Conservation (phyloP, 2,329 filamentous ascomycete genomes). For the Leptographium wingfieldii region DNA sequence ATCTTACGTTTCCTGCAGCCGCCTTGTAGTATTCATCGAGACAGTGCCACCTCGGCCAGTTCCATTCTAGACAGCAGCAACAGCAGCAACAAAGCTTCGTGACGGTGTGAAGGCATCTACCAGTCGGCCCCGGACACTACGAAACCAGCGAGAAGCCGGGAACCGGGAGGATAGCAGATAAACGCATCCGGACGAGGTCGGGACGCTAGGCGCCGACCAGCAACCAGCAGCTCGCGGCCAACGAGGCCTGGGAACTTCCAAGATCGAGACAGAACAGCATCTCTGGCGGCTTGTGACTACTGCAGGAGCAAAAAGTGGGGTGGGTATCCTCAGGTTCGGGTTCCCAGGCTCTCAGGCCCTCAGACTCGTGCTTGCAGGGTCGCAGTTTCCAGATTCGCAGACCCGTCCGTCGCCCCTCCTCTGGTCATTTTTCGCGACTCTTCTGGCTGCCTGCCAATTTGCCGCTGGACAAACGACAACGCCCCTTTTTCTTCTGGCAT, state of each 20-base stretch:
- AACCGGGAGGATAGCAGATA: neutral
- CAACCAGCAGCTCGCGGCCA: neutral
- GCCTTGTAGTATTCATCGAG: neutral
- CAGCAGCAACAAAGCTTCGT: neutral
- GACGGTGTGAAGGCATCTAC: neutral
- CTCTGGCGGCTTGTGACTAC: neutral
- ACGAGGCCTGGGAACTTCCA: neutral
- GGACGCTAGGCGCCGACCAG: neutral
- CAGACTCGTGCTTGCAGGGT: neutral
- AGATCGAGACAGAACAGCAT: neutral
- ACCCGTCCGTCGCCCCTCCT: neutral
- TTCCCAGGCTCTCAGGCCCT: neutral
- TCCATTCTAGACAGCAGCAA: neutral
- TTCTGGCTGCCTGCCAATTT: neutral
- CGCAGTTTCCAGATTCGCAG: slow-evolving; percentile 1
- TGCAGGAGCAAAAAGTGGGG: neutral
- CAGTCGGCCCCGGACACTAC: neutral
- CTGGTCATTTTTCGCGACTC: neutral
- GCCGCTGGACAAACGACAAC: neutral
- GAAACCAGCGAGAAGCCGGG: neutral
- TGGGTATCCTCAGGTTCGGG: neutral
- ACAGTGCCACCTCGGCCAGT: neutral
- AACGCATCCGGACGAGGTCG: neutral
- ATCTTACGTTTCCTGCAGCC: neutral
- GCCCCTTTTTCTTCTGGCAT: neutral